Percentiles rank a stretch among this genome's conserved stretches.
phyloP scores from a whole-genome alignment of 345 rosid genomes.

The Populus ilicifolia region DNA sequence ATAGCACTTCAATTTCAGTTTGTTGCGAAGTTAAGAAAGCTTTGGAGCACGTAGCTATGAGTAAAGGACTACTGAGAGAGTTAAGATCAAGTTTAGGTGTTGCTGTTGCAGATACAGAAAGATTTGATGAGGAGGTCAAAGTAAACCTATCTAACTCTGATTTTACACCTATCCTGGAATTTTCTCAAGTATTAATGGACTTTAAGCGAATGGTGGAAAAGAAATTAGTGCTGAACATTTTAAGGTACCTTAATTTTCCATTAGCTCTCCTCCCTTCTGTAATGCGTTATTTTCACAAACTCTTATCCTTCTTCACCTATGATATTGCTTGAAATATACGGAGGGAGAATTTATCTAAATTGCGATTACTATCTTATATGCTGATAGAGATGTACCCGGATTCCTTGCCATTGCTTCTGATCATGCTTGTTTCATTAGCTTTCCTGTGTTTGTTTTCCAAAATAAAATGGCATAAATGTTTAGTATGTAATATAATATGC shows the following conservation, averaged over 20 bases:
- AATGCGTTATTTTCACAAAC: neutral
- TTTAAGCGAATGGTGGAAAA: slow-evolving; percentile 33
- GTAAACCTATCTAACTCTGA: neutral
- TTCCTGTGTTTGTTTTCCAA: too few species aligned
- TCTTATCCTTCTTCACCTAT: neutral
- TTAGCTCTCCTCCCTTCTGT: too few species aligned
- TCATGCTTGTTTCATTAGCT: neutral
- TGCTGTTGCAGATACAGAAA: neutral
- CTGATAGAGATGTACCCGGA: neutral
- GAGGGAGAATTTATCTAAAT: neutral
- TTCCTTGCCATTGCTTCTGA: neutral
- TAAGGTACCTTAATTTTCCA: slow-evolving; percentile 29
- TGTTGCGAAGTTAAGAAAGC: slow-evolving; percentile 24
- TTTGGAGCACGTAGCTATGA: slow-evolving; percentile 18
- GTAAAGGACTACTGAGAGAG: slow-evolving; percentile 20
- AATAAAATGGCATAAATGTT: too few species aligned
- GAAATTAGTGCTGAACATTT: slow-evolving; percentile 29
- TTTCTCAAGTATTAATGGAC: slow-evolving; percentile 22
- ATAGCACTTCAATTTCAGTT: slow-evolving; percentile 13
- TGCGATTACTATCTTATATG: too few species aligned
- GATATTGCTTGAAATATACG: neutral
- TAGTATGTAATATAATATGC: neutral
- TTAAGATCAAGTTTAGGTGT: slow-evolving; percentile 14
- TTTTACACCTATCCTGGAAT: slow-evolving; percentile 9
- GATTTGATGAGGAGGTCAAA: slow-evolving; percentile 1